Base-by-base conservation (phyloP, 495 filamentous ascomycete species). In the Cercophora newfieldiana region DNA sequence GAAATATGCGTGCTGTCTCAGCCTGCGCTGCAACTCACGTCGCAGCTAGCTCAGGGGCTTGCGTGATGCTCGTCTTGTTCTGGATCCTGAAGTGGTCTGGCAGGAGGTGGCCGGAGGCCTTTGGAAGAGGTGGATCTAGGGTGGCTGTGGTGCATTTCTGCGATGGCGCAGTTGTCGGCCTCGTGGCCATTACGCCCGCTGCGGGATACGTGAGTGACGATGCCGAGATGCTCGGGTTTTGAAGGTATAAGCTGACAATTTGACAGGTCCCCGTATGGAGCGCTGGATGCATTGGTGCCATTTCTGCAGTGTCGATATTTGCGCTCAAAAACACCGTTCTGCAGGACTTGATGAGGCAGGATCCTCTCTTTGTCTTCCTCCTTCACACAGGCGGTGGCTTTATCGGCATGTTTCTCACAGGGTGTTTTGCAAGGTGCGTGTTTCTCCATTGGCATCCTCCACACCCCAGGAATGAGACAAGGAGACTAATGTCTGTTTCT, bases 1-100 rank as follows among this genome's bases (percentile, higher is more conserved):
- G 55, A 33, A 58, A 58, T 26, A 31, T 58, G 55, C 55, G 55
- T 14, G 55, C 55, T 16, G 55, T 58, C 8, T 58, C 55, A 3
- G 55, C 55, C 8, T 58, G 55, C n/a, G 55, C 29, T 4, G 25
- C 55, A 58, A 58, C 55, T 12, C 55, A 58, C 14, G 26, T 58
- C 29, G 55, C 55, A 5, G 55, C 55, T 16, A 58, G 55, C 26
- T 16, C 55, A 58, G 55, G 55, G 7, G 55, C 24, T 3, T 31
- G 55, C n/a, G 26, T 33, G 26, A 58, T 58, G 55, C 55, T 58
- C 25, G 29, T 58, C 6, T 26, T 58, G 10, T 58, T 58, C n/a
- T 58, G 55, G 55, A 29, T 16, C 0, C 7, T 33, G 55, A 26
- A 58, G 29, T 30, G 29, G 55, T 18, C 55, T 2, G 55, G 12